These are phyloP conservation scores for Metroxylon sagu DNA, from an alignment of 176 grass and related monocot genomes.

Conservation along the genomic window DNA sequence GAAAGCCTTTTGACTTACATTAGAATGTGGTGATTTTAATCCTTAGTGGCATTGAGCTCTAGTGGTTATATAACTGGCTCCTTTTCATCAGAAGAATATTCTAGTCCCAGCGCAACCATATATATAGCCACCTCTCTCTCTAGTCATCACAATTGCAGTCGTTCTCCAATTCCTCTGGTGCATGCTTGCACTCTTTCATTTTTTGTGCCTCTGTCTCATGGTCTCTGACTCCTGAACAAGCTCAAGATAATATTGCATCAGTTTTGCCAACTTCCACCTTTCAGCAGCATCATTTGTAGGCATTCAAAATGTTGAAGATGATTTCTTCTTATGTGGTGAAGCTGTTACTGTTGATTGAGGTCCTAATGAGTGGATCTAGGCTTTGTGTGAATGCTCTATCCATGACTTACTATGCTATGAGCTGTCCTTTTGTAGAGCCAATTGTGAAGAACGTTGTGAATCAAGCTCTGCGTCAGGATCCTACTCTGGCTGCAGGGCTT, in stretches of 20 bases:
- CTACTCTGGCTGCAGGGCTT: constrained; percentile 55
- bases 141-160: constrained; percentile 4
- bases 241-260: too few relatives aligned
- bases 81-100: background rate
- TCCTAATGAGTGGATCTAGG: constrained; percentile 18
- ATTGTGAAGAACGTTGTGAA: constrained; percentile 40
- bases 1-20: background rate
- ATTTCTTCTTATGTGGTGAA: constrained; percentile 20
- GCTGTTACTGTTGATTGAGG: constrained; percentile 33
- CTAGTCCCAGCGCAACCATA: constrained; percentile 9
- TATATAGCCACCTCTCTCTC: background rate
- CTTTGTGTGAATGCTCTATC: constrained; percentile 40
- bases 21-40: background rate
- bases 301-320: constrained; percentile 6
- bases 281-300: background rate
- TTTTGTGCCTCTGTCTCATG: too few relatives aligned
- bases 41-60: background rate
- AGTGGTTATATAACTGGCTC: background rate
- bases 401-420: constrained; percentile 67
- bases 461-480: constrained; percentile 41
- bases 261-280: background rate
- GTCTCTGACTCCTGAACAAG: too few relatives aligned
- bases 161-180: background rate
- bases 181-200: too few relatives aligned
- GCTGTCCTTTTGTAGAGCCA: constrained; percentile 62